Evolutionary conservation across 1,139 yeast genomes (phyloP), one percentile per base, ranked within the genome.

Genomic region (Yarrowia galli): DNA sequence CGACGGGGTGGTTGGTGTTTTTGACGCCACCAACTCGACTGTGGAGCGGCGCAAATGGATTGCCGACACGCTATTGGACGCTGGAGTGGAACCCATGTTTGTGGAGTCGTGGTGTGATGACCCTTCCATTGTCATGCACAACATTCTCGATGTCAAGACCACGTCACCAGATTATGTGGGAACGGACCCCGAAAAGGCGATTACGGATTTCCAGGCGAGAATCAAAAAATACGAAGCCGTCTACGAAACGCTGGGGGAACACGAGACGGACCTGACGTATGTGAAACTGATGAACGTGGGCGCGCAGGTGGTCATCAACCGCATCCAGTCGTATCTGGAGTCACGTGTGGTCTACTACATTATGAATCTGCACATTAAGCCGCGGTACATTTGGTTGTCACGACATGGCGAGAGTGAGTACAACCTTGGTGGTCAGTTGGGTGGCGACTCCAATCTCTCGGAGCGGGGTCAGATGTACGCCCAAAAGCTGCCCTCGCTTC

Each of bases 371-470:
- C 98, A 93, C 78, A 91, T 92, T 72, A 91, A 91, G 76, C 97
- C 97, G 42, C 85, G 98, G 73, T 85, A 89, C 71, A 92, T 95
- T 71, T 95, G 97, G 93, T 83, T 95, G 68, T 91, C 97, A 64
- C 85, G 99, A 73, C 99, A 95, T 74, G 99, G 99, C 42, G 99
- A 95, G 79, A 89, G 97, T 2, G 89, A 88, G 76, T 95, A 89
- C 80, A 95, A 95, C 77, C 83, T 95, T 72, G 92, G 95, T 64
- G 98, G 98, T 42, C 92, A 92, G 79, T 89, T 95, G 71, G 99
- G 99, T 36, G 99, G 99, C 32, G 98, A 95, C 80, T 92, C 98
- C 3, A 85, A 89, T 74, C 82, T 95, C 69, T 88, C 96, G 54
- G 89, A 89, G 70, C 84, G 99, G 65, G 99, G 99, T 9, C 84